Base-by-base conservation (phyloP, 805 yeast genomes). In the Zygosaccharomyces bailii region DNA sequence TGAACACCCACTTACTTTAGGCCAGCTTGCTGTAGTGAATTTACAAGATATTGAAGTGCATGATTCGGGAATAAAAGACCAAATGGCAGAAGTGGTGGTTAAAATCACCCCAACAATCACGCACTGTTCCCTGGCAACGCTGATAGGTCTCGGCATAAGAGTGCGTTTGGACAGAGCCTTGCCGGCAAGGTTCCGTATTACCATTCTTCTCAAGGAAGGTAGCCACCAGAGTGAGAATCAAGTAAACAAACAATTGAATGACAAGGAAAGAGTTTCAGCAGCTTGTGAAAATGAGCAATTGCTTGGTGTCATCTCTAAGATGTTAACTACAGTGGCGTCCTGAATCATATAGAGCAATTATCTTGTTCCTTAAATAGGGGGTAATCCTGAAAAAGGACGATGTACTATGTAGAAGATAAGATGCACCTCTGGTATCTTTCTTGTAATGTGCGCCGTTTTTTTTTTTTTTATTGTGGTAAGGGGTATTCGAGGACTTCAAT, bases 241-340 rank as follows among this genome's bases (percentile, higher is more conserved):
- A 61, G 98, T 93, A 17, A 93, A 93, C 67, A 91, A 91, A 61
- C 99, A 93, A 68, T 74, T 93, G 48, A 93, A 93, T 60, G 99
- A 93, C 62, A 93, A 93, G 68, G 99, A 93, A 67, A 73, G 99
- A 50, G 97, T 93, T 0, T 95, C 96, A 24, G 99, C 99, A 20
- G 99, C 99, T 0, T 90, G 98, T 65, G 99, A 93, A 60, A 93
- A 93, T 58, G 96, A 86, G 45, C 99, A 93, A 69, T 71, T 93
- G 34, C 69, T 90, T 31, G 76, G 81, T 23, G 99, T 93, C n/a
- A 85, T 93, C 30, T 84, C 89, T 53, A 88, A 84, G 51, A 93
- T 93, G 99, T 73, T 93, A 46, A 75, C 85, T 29, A 84, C 93
- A 3, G n/a, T n/a, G n/a, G n/a, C n/a, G n/a, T n/a, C n/a, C n/a